Base-by-base conservation (phyloP, 164 flowering plant species). In the Litsea cubeba region DNA sequence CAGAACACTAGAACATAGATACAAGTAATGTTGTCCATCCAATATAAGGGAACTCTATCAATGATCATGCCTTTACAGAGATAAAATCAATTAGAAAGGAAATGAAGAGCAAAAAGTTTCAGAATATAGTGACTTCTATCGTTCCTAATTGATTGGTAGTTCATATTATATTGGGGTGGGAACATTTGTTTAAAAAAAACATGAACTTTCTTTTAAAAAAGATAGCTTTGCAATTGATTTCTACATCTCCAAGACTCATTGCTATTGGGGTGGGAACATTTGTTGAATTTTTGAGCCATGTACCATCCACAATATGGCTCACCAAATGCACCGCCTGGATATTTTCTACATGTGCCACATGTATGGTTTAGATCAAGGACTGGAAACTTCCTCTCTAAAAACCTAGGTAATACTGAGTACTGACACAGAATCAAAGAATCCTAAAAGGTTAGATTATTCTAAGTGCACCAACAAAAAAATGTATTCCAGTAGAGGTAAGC, bases 401-500 rank as follows among this genome's bases (percentile, higher is more conserved):
- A 54, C 6, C 5, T 17, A 14, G 0, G n/a, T 15, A 20, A 54
- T 54, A 5, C 14, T n/a, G n/a, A n/a, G n/a, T n/a, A n/a, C n/a
- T 51, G 54, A 68, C 18, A 23, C n/a, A 68, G 54, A 40, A 49
- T 40, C 51, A 40, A 68, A 68, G 71, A 68, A 68, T 68, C 71
- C 23, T 40, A 68, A 46, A 68, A 68, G 54, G 57, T 12, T 68
- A 11, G 25, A 40, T 7, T 68, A 28, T 68, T 40, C n/a, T 22
- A 40, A 68, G 23, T 68, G 71, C 54, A 40, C 40, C 71, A 18
- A 40, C 24, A 68, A 68, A 67, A 40, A 68, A 28, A n/a, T 40
- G 54, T 68, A 68, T 68, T 40, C 71, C 26, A 68, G 22, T 40
- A 51, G 32, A 49, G 71, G 71, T 40, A 68, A 68, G 54, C 71